Base-by-base conservation (phyloP, 2,329 filamentous ascomycete genomes). In the Knoxdaviesia capensis region DNA sequence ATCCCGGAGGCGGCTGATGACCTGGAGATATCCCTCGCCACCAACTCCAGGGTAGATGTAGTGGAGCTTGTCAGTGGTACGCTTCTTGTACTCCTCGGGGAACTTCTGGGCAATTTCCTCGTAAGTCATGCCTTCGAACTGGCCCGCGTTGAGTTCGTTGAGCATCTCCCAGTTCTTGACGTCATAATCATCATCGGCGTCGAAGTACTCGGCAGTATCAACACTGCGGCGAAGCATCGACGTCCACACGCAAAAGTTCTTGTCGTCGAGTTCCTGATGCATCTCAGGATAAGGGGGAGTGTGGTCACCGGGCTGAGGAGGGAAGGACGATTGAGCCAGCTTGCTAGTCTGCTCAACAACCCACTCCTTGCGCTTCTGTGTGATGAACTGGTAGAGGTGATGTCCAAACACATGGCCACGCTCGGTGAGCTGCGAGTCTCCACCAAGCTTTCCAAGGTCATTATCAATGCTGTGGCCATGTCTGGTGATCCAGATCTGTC, bases 91-190 rank as follows among this genome's bases (percentile, higher is more conserved):
- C 55, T 98, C 87, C 3, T 85, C 77, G 0, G 78, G 79, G 54
- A 80, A 79, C 46, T 77, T 73, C n/a, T 70, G 63, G 43, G 77
- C 78, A 50, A 98, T 96, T 51, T 94, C 83, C 2, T 81, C 73
- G 57, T 98, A 96, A 0, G 90, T 96, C 66, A 94, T 76, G 41
- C 90, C 88, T 55, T 98, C 90, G 63, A 94, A 94, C 40, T 76
- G 71, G 9, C 90, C 90, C 0, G 88, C 80, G 52, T 96, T 92
- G 40, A 98, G 74, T 60, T 98, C 90, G 54, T 98, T 93, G 41
- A 98, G 71, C 84, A 94, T 93, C 53, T 87, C 82, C 85, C 88
- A 94, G 50, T 93, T 83, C 64, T 98, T 98, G 51, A 92, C 78
- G 49, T 96, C 90, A 56, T 88, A 94, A 42, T 94, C 84, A 28